These are phyloP conservation scores for Monilinia polystroma DNA, from an alignment of 2,329 filamentous ascomycete species.

Conservation along the genomic window DNA sequence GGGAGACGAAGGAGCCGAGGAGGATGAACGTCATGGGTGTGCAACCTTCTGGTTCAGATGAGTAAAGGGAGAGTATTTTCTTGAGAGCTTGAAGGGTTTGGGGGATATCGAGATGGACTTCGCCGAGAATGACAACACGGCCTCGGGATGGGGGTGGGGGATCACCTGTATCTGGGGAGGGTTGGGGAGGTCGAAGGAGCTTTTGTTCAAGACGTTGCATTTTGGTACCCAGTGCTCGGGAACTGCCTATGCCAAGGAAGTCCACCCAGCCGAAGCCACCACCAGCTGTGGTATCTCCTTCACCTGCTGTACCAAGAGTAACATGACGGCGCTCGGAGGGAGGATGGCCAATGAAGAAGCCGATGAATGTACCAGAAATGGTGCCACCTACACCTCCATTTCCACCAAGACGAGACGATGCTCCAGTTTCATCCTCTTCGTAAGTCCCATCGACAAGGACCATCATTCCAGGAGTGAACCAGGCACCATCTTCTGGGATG, in stretches of 20 bases:
- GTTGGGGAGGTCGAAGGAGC: slow-evolving; percentile 50
- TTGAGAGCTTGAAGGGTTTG: slow-evolving; percentile 77
- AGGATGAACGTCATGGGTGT: slow-evolving; percentile 79
- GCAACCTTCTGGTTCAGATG: slow-evolving; percentile 59
- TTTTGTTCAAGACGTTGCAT: slow-evolving; percentile 80
- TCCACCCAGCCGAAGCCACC: slow-evolving; percentile 96
- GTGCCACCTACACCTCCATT: slow-evolving; percentile 82
- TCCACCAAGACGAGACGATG: slow-evolving; percentile 68
- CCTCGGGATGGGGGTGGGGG: slow-evolving; percentile 44
- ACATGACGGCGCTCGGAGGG: slow-evolving; percentile 81
- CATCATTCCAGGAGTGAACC: slow-evolving; percentile 95
- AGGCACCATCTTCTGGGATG: slow-evolving; percentile 81
- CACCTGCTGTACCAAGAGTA: slow-evolving; percentile 68
- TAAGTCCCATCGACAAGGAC: slow-evolving; percentile 95
- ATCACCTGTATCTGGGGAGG: slow-evolving; percentile 24
- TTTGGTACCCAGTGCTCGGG: slow-evolving; percentile 74
- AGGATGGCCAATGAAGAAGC: slow-evolving; percentile 86
- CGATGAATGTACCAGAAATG: slow-evolving; percentile 88
- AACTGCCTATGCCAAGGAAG: slow-evolving; percentile 87
- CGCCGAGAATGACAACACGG: slow-evolving; percentile 74
- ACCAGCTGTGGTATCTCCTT: slow-evolving; percentile 60
- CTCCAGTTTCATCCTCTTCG: slow-evolving; percentile 79
- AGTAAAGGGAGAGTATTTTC: slow-evolving; percentile 75
- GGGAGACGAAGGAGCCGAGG: slow-evolving; percentile 76
- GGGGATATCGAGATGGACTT: slow-evolving; percentile 83